Conservation (phyloP, 257 asterid species). For the Capsicum chinense region DNA sequence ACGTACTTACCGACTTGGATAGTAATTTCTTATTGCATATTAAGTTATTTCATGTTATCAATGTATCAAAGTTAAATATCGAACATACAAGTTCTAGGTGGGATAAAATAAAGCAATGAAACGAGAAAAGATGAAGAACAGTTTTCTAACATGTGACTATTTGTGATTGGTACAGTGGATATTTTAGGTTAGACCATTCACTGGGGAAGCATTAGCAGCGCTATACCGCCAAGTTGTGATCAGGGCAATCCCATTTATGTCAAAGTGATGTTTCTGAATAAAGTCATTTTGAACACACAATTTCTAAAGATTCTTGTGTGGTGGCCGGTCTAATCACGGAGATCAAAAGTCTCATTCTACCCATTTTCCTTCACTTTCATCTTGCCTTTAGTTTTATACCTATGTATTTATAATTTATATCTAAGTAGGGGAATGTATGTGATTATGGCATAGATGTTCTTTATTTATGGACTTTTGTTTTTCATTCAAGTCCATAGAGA, state of each 20-base stretch:
- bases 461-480: background rate
- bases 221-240: conserved; percentile 42
- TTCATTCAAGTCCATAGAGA: conserved; percentile 16
- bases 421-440: background rate
- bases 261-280: no score
- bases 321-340: background rate
- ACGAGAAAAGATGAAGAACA: background rate
- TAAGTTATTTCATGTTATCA: background rate
- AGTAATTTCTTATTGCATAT: background rate
- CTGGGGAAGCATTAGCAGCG: conserved; percentile 49
- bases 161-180: conserved; percentile 40
- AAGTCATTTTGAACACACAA: background rate
- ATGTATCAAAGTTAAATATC: background rate
- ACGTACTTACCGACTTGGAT: no score
- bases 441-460: background rate
- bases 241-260: conserved; percentile 42
- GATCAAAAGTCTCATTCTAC: background rate
- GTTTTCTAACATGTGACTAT: background rate
- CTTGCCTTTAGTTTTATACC: background rate
- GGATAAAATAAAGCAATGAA: background rate
- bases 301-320: background rate
- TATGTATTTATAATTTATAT: background rate
- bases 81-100: background rate
- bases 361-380: background rate
- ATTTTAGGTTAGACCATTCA: conserved; percentile 48